Evolutionary conservation across 164 flowering plant species (phyloP).

Genomic region (Berberis thunbergii): DNA sequence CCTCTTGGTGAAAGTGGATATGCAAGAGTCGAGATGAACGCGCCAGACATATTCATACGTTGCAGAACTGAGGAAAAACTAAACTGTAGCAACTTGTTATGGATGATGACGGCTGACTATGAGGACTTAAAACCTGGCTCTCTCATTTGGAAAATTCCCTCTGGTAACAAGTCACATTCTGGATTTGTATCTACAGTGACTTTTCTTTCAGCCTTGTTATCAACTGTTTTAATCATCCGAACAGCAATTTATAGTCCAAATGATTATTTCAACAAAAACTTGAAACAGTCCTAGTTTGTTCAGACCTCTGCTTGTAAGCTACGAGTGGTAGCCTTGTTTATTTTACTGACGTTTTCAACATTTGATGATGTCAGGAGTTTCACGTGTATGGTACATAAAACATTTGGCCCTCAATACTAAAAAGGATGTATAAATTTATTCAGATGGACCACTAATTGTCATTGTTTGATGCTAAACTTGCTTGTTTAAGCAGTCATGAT

Average conservation of each 20-base stretch:
- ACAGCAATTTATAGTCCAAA: conserved; percentile 27
- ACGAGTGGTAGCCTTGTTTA: no score
- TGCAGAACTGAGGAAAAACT: conserved; percentile 24
- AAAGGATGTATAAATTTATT: no score
- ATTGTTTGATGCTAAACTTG: no score
- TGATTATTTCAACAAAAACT: neutral
- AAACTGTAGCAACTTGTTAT: conserved; percentile 19
- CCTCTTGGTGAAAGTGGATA: conserved; percentile 59
- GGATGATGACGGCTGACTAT: conserved; percentile 9
- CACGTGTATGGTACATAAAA: no score
- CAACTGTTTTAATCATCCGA: conserved; percentile 40
- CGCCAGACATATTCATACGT: conserved; percentile 41
- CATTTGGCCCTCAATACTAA: no score
- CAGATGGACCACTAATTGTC: no score
- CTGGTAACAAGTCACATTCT: conserved; percentile 49
- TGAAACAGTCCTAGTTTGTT: neutral
- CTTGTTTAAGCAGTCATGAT: no score
- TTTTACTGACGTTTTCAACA: no score
- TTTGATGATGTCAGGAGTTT: no score
- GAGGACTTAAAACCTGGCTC: conserved; percentile 2
- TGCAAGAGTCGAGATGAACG: conserved; percentile 39
- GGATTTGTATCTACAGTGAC: conserved; percentile 50
- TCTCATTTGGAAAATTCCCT: conserved; percentile 56
- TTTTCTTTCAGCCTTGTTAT: conserved; percentile 44
- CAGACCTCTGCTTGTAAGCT: no score